These are phyloP conservation scores for Ormosia emarginata DNA, from an alignment of 306 rosid species.

Conservation along the genomic window DNA sequence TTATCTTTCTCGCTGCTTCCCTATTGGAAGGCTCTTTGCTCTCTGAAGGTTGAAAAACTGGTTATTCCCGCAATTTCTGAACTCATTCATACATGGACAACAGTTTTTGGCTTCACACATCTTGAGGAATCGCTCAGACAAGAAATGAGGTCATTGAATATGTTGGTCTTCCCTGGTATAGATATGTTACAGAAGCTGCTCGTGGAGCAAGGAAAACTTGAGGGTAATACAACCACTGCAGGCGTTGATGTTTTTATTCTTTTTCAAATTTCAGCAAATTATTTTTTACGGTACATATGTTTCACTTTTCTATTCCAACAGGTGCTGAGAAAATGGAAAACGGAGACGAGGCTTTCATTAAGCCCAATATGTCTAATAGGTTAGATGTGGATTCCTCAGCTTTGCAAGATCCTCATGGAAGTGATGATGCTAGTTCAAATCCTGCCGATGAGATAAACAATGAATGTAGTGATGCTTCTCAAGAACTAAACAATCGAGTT, in stretches of 20 bases:
- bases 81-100: conserved; percentile 75
- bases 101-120: conserved; percentile 72
- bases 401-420: conserved; percentile 39
- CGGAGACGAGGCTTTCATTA: conserved; percentile 25
- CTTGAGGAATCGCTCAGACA: conserved; percentile 70
- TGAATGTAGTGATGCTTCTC: conserved; percentile 46
- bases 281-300: not conserved
- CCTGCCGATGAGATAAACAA: conserved; percentile 32
- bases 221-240: conserved; percentile 34
- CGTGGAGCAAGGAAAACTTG: conserved; percentile 39
- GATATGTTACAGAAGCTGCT: conserved; percentile 85
- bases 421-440: conserved; percentile 40
- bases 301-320: conserved; percentile 19
- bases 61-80: conserved; percentile 83
- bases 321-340: conserved; percentile 47
- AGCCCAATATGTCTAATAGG: conserved; percentile 25
- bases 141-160: conserved; percentile 75
- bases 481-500: conserved; percentile 28
- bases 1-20: not conserved
- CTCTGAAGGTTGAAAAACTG: conserved; percentile 73
- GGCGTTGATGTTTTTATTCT: conserved; percentile 19
- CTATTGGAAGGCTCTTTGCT: conserved; percentile 56
- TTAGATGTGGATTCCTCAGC: conserved; percentile 43
- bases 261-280: not conserved
- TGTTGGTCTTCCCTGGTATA: conserved; percentile 95